Base-by-base conservation (phyloP, 768 basidiomycete species). In the Pseudohyphozyma bogoriensis region DNA sequence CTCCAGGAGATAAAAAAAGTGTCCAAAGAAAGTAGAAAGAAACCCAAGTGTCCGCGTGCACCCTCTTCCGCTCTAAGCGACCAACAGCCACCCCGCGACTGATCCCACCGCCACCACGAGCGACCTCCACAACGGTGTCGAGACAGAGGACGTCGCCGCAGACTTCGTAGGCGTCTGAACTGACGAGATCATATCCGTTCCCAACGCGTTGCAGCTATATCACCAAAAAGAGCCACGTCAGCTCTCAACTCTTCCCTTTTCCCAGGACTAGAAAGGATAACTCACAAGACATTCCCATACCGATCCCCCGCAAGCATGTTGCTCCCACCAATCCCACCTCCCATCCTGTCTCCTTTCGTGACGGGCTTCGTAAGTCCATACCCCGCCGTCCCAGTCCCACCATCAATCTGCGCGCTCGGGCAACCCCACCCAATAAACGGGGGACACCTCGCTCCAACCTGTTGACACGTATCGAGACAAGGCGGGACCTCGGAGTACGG, bases 371-470 rank as follows among this genome's bases (percentile, higher is more conserved):
- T 58, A 4, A 18, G 9, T 1, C 63, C 65, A 36, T 65, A 69
- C 52, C 55, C 57, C 2, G 68, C 65, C 29, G 40, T 29, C 2
- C 52, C 58, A 11, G 67, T 64, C 39, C 47, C 55, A 33, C 55
- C 37, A 39, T 24, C 24, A n/a, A n/a, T n/a, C 18, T 31, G 28
- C 13, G 52, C 56, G 28, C 52, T 60, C 50, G 64, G 89, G 65
- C 89, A 90, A 62, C 74, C 73, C 74, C 87, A 85, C 3, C 80
- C 79, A 13, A 92, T 65, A 67, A 87, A 82, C 32, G 77, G 77
- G 6, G 89, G 89, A 71, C 89, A 92, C 15, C 86, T 80, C 31
- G 89, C 80, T 64, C 86, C 84, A 28, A 80, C 82, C 1, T 80
- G 78, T 22, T 81, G 78, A 74, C 89, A 92, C 33, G 80, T 81